Percentiles rank a stretch among this genome's conserved stretches.
Evolutionary conservation across 352 stramenopile genomes (phyloP).

Genomic region (Thalassiosira oceanica): DNA sequence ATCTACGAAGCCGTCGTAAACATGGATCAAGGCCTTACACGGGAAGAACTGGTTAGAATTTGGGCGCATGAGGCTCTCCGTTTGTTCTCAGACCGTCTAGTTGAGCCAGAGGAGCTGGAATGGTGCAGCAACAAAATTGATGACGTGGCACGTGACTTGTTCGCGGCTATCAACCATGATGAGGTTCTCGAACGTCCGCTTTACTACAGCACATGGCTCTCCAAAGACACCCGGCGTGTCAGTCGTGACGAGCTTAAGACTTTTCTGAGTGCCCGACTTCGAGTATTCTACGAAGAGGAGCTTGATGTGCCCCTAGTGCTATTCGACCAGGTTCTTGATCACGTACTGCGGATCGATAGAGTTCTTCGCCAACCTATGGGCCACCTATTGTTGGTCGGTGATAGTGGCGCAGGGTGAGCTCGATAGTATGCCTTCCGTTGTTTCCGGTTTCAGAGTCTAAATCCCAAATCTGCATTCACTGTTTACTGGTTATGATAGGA

Average conservation of each 20-base stretch:
- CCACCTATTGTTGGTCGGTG: conserved; percentile 97
- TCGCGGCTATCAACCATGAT: conserved; percentile 84
- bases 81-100: conserved; percentile 98
- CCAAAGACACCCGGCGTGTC: conserved; percentile 94
- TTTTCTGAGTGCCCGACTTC: conserved; percentile 94
- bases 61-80: conserved; percentile 98
- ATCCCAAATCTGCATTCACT: too few relatives aligned
- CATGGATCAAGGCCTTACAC: conserved; percentile 91
- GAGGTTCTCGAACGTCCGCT: conserved; percentile 85
- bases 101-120: conserved; percentile 92
- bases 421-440: not conserved
- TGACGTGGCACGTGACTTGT: conserved; percentile 76
- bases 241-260: conserved; percentile 90
- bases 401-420: conserved; percentile 91
- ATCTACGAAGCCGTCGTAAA: conserved; percentile 97
- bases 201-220: conserved; percentile 98
- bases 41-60: conserved; percentile 95
- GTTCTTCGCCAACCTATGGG: conserved; percentile 98
- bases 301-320: conserved; percentile 99
- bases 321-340: conserved; percentile 99
- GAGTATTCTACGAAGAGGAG: conserved; percentile 99
- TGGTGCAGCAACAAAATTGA: conserved; percentile 93
- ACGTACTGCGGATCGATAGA: conserved; percentile 94
- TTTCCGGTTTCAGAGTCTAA: too few relatives aligned
- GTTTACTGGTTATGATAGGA: too few relatives aligned